Conservation (phyloP, 768 basidiomycete species). For the Mycena haematopus region DNA sequence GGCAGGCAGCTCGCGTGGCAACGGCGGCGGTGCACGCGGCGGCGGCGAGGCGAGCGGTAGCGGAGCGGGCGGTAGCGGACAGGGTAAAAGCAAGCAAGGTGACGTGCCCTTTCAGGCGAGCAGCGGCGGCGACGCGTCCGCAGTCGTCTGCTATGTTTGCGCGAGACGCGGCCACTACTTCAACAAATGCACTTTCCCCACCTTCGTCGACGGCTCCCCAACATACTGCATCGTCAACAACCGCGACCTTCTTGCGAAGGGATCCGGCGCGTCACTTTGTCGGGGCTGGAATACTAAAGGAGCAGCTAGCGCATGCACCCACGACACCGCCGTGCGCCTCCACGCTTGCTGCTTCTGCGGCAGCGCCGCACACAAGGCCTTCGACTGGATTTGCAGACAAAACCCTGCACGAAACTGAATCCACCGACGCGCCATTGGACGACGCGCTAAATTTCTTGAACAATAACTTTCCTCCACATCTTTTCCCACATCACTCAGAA, state of each 20-base stretch:
- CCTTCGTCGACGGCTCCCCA: slow-evolving; percentile 3
- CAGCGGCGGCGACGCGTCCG: slow-evolving; percentile 11
- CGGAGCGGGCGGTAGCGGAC: not conserved
- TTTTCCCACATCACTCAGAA: not conserved
- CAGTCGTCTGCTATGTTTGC: slow-evolving; percentile 25
- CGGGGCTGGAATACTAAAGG: slow-evolving; percentile 23
- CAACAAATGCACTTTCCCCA: not conserved
- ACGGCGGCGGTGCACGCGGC: too few species aligned
- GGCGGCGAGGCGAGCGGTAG: not conserved
- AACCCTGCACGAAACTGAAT: not conserved
- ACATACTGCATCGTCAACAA: not conserved
- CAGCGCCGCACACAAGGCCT: slow-evolving; percentile 3
- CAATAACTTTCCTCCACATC: not conserved
- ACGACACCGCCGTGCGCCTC: not conserved
- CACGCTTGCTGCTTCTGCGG: slow-evolving; percentile 23
- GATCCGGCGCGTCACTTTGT: slow-evolving; percentile 10
- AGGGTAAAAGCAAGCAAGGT: not conserved
- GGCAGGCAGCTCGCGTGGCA: too few species aligned
- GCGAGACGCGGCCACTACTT: slow-evolving; percentile 17
- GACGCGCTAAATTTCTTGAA: not conserved
- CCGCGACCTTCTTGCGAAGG: not conserved
- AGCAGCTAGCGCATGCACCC: not conserved
- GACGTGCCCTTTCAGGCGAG: slow-evolving; percentile 20
- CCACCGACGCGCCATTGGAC: not conserved
- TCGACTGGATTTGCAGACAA: slow-evolving; percentile 1